A percentile compares a stretch with the other conserved stretches of the same genome.
phyloP scores from a whole-genome alignment of 1,284 basidiomycete species.

The Puccinia coronata region DNA sequence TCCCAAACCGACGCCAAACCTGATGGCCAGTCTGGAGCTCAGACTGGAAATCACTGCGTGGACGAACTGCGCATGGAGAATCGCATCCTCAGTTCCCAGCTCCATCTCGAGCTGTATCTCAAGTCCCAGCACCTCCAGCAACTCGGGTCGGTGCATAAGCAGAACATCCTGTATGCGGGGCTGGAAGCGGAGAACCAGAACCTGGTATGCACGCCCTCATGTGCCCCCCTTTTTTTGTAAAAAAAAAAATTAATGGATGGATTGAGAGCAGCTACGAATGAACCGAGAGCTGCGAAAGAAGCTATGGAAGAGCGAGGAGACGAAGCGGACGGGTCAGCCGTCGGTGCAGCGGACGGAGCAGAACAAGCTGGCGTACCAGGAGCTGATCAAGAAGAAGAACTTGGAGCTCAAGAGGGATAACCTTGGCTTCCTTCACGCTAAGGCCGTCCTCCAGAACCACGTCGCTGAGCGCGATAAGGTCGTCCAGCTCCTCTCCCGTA shows the following conservation, averaged over 20 bases:
- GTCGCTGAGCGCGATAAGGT: conserved; percentile 9
- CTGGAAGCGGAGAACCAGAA: conserved; percentile 58
- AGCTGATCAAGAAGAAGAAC: conserved; percentile 11
- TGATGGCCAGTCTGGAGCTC: no score
- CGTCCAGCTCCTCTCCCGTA: not conserved
- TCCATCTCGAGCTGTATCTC: conserved; percentile 58
- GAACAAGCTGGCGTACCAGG: conserved; percentile 16
- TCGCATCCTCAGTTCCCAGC: conserved; percentile 55
- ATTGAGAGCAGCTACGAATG: conserved; percentile 33
- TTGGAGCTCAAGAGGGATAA: conserved; percentile 16
- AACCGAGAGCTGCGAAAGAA: conserved; percentile 41
- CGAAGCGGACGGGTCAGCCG: not conserved
- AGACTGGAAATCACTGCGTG: not conserved
- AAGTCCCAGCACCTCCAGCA: conserved; percentile 58
- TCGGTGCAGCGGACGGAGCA: no score
- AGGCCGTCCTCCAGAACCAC: not conserved
- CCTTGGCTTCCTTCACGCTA: not conserved
- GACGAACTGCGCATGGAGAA: conserved; percentile 54
- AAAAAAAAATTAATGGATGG: no score
- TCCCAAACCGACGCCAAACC: no score
- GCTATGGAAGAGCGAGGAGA: not conserved
- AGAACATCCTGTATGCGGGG: conserved; percentile 56
- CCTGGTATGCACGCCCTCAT: conserved; percentile 39
- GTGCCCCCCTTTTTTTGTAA: not conserved
- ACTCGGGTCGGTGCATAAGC: conserved; percentile 58